Evolutionary conservation across 1,284 basidiomycete genomes (phyloP).

Genomic region (Ustilago esculenta): DNA sequence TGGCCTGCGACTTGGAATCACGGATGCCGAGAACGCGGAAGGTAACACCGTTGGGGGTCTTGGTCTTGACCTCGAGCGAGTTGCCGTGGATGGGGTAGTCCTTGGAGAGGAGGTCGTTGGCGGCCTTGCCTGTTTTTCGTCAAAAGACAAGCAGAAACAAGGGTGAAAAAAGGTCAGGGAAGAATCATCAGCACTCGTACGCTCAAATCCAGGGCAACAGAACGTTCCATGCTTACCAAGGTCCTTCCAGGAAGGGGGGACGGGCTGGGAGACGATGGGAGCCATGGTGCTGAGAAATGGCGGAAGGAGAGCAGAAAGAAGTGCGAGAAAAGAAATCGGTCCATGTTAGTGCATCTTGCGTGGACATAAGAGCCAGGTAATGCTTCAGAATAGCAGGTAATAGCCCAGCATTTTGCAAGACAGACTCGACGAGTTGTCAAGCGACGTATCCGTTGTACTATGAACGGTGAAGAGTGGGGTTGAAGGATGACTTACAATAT

Average conservation of each 20-base stretch:
- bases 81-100: conserved; percentile 88
- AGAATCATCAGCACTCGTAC: too few relatives aligned
- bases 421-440: too few relatives aligned
- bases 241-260: conserved; percentile 67
- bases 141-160: conserved; percentile 31
- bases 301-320: not conserved
- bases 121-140: conserved; percentile 72
- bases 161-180: too few relatives aligned
- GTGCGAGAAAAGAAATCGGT: not conserved
- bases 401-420: too few relatives aligned
- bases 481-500: conserved; percentile 13
- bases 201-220: too few relatives aligned
- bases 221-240: conserved; percentile 73
- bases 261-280: conserved; percentile 55
- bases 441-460: not conserved
- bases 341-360: not conserved
- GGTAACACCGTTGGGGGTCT: conserved; percentile 75
- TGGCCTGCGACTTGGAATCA: conserved; percentile 64
- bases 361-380: too few relatives aligned
- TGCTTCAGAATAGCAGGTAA: too few relatives aligned
- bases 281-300: conserved; percentile 36
- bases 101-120: conserved; percentile 90
- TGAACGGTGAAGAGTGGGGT: not conserved
- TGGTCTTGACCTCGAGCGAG: conserved; percentile 81
- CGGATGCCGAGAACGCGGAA: conserved; percentile 68